Evolutionary conservation across 2,329 filamentous ascomycete species (phyloP), one percentile per base, ranked within the genome.

Genomic region (Ascosphaera aggregata): DNA sequence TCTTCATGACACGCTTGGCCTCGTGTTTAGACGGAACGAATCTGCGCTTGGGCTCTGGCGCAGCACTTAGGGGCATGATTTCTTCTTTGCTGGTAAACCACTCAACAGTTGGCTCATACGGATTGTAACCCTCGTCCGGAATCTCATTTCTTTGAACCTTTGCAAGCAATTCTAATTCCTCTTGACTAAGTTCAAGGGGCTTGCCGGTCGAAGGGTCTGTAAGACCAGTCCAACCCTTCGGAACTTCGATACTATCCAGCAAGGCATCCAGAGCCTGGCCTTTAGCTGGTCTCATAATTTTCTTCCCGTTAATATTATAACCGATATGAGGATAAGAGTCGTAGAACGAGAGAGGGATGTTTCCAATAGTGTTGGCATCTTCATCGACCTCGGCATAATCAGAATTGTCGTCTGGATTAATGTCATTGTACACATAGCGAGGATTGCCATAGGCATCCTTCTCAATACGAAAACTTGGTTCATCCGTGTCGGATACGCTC

Each of bases 291-390:
- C 89, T 78, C 75, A 93, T 80, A 46, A 98, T 93, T 58, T 80
- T 91, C 69, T 91, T 94, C 57, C 89, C 89, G 57, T 98, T 92
- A 62, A 98, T 95, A 51, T 94, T 81, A 60, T 98, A 98, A 43
- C 89, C 89, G 54, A 98, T 94, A 55, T 98, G 89, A 38, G 89
- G 89, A 54, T 94, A 98, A 27, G 81, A 79, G 56, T 98, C 89
- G 63, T 98, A 98, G 60, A 93, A 95, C 2, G 80, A 78, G 38
- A 95, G 63, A 3, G 85, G 81, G 43, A 98, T 98, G 54, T 95
- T 68, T 47, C 89, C 91, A 50, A 98, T 94, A 0, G 89, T 95
- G 60, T 98, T 98, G 39, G 66, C 67, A 19, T 76, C 71, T 41
- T 72, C 77, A 44, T 78, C 73, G 2, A 75, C 76, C 54, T 94